Evolutionary conservation across 2,329 filamentous ascomycete species (phyloP).

Genomic region (Claviceps capensis): DNA sequence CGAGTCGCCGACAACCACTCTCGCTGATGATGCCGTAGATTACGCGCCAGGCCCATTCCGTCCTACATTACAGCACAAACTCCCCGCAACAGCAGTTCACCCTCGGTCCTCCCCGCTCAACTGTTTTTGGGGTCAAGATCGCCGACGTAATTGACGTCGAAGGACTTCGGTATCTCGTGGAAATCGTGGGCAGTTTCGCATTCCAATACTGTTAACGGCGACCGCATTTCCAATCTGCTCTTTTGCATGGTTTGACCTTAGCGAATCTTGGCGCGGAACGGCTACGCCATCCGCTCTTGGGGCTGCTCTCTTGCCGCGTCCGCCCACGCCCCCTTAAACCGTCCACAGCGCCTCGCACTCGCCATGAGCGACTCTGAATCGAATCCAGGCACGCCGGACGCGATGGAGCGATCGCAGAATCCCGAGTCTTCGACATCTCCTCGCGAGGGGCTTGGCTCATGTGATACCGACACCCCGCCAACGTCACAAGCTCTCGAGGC

Average conservation of each 20-base stretch:
- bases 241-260: constrained; percentile 5
- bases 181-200: neutral
- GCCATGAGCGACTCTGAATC: constrained; percentile 21
- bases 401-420: constrained; percentile 21
- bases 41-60: constrained; percentile 1
- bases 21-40: constrained; percentile 2
- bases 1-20: neutral
- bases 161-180: neutral
- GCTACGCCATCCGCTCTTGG: constrained; percentile 5
- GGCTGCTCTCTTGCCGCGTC: constrained; percentile 1
- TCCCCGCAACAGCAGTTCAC: neutral
- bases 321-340: neutral
- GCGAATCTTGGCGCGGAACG: constrained; percentile 1
- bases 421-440: constrained; percentile 28
- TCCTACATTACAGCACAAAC: neutral
- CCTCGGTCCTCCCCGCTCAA: neutral
- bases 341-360: neutral
- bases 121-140: neutral
- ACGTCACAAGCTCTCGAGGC: constrained; percentile 25
- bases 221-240: neutral
- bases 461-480: constrained; percentile 15
- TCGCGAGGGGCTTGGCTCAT: constrained; percentile 22
- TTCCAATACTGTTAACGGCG: neutral
- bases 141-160: neutral
- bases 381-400: constrained; percentile 33